Conservation (phyloP, 164 flowering plant species). For the Taxillus chinensis region DNA sequence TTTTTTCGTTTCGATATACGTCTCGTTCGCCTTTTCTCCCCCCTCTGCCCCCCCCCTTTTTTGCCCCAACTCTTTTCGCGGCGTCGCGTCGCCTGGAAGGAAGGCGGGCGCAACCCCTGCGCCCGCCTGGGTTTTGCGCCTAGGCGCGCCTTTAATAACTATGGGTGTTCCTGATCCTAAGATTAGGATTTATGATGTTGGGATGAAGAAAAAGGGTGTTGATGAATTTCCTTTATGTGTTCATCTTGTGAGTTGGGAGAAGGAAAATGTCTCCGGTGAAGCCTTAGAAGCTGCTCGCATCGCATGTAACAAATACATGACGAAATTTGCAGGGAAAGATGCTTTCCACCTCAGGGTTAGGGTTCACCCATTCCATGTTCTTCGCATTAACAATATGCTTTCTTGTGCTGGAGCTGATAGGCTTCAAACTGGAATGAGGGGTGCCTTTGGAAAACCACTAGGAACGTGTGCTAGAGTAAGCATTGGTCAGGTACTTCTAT, state of each 20-base stretch:
- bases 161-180: conserved; percentile 20
- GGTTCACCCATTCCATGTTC: conserved; percentile 33
- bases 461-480: conserved; percentile 29
- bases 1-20: too few relatives aligned
- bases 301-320: conserved; percentile 26
- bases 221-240: conserved; percentile 34
- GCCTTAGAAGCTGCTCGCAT: conserved; percentile 25
- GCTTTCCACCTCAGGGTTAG: conserved; percentile 29
- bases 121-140: too few relatives aligned
- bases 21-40: too few relatives aligned
- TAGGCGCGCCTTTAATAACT: too few relatives aligned
- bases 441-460: conserved; percentile 33
- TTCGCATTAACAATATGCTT: conserved; percentile 37
- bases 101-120: too few relatives aligned
- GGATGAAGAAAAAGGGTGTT: conserved; percentile 31
- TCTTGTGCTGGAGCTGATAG: conserved; percentile 47
- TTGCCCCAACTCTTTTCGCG: too few relatives aligned
- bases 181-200: conserved; percentile 33
- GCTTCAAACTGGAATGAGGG: conserved; percentile 36
- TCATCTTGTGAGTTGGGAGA: conserved; percentile 31
- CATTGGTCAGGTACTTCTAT: conserved; percentile 30
- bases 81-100: too few relatives aligned
- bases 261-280: conserved; percentile 28
- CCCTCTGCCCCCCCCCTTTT: too few relatives aligned
- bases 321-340: conserved; percentile 32